A percentile compares a stretch with the other conserved stretches of the same genome.
phyloP scores from a whole-genome alignment of 441 rosid species.

The Bruguiera hainesii region DNA sequence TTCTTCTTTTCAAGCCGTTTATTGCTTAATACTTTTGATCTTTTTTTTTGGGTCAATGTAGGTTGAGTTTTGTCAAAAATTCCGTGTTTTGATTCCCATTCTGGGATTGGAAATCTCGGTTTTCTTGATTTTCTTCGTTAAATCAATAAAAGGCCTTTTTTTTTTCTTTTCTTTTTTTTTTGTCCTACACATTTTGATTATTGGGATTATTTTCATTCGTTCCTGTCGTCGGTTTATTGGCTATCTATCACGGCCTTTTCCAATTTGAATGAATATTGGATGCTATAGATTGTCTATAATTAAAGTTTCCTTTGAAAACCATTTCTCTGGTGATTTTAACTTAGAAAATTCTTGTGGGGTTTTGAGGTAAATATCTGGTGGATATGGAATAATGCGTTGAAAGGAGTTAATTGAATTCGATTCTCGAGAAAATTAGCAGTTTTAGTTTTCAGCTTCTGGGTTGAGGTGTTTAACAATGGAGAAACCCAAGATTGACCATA shows the following conservation, averaged over 20 bases:
- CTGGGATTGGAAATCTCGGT: slow-evolving; percentile 3
- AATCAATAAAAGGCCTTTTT: slow-evolving; percentile 8
- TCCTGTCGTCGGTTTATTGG: background rate
- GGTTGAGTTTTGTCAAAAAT: background rate
- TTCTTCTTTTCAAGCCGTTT: too few species aligned
- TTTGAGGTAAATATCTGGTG: slow-evolving; percentile 21
- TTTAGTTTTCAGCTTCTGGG: slow-evolving; percentile 23
- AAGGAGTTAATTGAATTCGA: slow-evolving; percentile 19
- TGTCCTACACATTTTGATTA: background rate
- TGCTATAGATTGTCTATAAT: background rate
- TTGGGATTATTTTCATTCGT: background rate
- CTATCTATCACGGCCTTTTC: background rate
- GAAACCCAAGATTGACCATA: slow-evolving; percentile 68
- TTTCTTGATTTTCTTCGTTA: background rate
- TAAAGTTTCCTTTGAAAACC: background rate
- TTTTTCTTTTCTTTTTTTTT: slow-evolving; percentile 1
- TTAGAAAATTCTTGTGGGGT: slow-evolving; percentile 21
- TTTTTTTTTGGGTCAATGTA: background rate
- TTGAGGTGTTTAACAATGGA: slow-evolving; percentile 21
- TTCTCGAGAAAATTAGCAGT: slow-evolving; percentile 24
- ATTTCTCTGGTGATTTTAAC: background rate
- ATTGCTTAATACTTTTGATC: too few species aligned
- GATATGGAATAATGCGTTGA: slow-evolving; percentile 11
- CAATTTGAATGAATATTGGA: background rate
- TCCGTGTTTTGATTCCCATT: slow-evolving; percentile 1